These are phyloP conservation scores for Aspergillus cejpii DNA, from an alignment of 2,329 filamentous ascomycete genomes.

Conservation along the genomic window DNA sequence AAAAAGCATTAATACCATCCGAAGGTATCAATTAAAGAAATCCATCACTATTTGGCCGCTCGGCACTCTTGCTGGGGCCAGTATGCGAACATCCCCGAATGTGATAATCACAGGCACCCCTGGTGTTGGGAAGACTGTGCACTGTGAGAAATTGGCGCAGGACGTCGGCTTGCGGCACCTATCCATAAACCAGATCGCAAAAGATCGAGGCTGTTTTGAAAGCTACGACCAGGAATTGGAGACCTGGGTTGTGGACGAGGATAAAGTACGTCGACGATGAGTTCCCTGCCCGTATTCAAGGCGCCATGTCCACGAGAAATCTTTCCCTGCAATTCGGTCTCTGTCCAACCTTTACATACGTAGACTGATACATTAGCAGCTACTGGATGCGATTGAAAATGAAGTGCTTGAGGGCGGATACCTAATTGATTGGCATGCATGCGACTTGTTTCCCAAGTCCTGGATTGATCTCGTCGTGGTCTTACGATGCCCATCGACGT, in stretches of 20 bases:
- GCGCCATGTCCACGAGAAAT: neutral
- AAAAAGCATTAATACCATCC: constrained; percentile 1
- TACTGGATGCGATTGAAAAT: constrained; percentile 83
- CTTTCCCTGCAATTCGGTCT: neutral
- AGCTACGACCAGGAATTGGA: constrained; percentile 78
- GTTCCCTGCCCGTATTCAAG: neutral
- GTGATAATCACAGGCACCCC: constrained; percentile 94
- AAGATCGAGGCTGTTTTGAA: constrained; percentile 79
- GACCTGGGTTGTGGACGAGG: constrained; percentile 92
- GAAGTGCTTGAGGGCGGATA: constrained; percentile 71
- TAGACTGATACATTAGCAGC: constrained; percentile 29
- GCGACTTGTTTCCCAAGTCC: constrained; percentile 84
- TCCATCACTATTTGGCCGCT: neutral
- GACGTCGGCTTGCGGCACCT: constrained; percentile 73
- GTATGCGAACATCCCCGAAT: constrained; percentile 57
- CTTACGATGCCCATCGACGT: constrained; percentile 67
- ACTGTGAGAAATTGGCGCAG: constrained; percentile 73
- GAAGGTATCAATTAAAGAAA: constrained; percentile 1
- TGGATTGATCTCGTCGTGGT: constrained; percentile 97
- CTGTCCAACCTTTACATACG: constrained; percentile 6
- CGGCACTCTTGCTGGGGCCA: constrained; percentile 9
- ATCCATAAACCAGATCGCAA: constrained; percentile 84
- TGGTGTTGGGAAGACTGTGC: constrained; percentile 90
- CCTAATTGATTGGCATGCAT: constrained; percentile 97
- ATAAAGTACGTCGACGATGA: constrained; percentile 58